Percentiles rank a stretch among this genome's conserved stretches.
Conservation (phyloP, 2,329 filamentous ascomycete genomes). For the Aspergillus sergii region DNA sequence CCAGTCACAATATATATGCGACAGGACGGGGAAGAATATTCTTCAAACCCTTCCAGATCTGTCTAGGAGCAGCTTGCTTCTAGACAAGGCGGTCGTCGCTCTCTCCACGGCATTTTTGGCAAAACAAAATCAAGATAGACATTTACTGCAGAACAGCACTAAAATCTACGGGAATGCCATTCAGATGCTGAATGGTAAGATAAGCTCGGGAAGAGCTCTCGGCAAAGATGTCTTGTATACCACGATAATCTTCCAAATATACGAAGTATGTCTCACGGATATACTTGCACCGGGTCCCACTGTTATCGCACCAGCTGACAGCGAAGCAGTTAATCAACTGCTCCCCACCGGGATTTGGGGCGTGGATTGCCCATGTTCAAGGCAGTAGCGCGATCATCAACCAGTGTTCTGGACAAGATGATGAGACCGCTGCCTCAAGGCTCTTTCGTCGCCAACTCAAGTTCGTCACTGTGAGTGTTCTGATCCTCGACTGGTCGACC, state of each 20-base stretch:
- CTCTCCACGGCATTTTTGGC: conserved; percentile 21
- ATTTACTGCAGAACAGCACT: conserved; percentile 21
- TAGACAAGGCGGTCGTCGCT: conserved; percentile 20
- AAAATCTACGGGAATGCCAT: conserved; percentile 22
- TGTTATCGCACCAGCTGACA: conserved; percentile 3
- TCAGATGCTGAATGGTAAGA: conserved; percentile 17
- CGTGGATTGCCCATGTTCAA: conserved; percentile 27
- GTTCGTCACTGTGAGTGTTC: conserved; percentile 22
- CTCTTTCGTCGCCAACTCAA: conserved; percentile 24
- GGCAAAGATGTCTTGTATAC: conserved; percentile 23
- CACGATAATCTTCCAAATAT: conserved; percentile 25
- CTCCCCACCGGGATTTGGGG: conserved; percentile 23
- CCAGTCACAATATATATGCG: conserved; percentile 5
- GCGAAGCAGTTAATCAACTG: conserved; percentile 21
- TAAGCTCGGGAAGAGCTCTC: conserved; percentile 15
- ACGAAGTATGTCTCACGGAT: conserved; percentile 20
- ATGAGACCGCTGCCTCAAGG: conserved; percentile 15
- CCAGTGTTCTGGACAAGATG: conserved; percentile 10
- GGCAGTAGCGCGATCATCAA: conserved; percentile 22
- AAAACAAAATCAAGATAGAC: conserved; percentile 19
- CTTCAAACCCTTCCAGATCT: conserved; percentile 19
- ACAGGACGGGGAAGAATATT: conserved; percentile 8
- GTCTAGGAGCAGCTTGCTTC: conserved; percentile 13
- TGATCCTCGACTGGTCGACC: background rate
- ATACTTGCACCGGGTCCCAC: background rate